Conservation (phyloP, 2,329 filamentous ascomycete species). For the Beauveria asiatica region DNA sequence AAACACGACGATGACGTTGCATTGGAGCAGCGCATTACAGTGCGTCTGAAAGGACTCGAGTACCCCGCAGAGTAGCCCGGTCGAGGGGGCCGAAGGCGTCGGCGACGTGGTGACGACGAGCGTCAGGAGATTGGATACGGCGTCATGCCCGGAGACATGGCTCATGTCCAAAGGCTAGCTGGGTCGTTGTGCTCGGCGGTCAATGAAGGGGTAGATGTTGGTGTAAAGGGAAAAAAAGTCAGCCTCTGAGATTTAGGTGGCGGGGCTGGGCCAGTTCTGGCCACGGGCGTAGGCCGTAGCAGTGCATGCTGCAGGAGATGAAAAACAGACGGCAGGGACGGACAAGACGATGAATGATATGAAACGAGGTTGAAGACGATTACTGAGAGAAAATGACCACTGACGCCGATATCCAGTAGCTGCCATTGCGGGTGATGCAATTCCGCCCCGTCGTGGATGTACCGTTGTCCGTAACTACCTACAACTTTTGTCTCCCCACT, state of each 20-base stretch:
- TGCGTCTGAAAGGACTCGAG: conserved; percentile 35
- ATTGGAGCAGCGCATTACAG: conserved; percentile 32
- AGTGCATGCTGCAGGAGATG: background rate
- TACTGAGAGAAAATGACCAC: no score
- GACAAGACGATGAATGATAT: background rate
- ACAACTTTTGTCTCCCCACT: no score
- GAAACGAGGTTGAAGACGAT: no score
- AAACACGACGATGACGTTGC: conserved; percentile 41
- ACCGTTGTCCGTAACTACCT: no score
- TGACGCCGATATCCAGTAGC: background rate
- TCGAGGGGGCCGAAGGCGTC: conserved; percentile 44
- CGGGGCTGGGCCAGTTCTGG: background rate
- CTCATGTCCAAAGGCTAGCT: background rate
- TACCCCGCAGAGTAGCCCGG: conserved; percentile 40
- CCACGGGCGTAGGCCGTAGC: background rate
- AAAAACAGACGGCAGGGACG: background rate
- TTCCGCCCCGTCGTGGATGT: background rate
- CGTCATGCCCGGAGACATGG: background rate
- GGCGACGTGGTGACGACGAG: conserved; percentile 46
- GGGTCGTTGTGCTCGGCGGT: background rate
- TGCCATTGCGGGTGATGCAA: background rate
- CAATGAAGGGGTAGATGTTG: background rate
- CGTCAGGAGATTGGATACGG: conserved; percentile 15
- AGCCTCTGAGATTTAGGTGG: background rate
- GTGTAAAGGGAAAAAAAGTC: conserved; percentile 2